These are phyloP conservation scores for Boletus sp. DNA, from an alignment of 768 basidiomycete species.

Conservation along the genomic window DNA sequence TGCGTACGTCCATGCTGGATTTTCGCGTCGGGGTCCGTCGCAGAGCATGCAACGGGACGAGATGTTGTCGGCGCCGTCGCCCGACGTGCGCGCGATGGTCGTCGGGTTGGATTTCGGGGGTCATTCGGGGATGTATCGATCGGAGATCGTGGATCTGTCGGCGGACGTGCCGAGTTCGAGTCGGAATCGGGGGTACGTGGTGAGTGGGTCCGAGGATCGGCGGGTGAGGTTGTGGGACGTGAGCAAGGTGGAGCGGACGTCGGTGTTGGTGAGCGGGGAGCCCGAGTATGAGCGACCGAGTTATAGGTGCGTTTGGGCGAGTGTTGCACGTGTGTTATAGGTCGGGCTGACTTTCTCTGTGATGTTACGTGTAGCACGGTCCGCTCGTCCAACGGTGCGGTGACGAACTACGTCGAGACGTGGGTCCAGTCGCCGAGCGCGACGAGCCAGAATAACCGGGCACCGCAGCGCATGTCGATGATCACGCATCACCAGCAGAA, in stretches of 20 bases:
- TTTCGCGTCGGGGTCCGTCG: slow-evolving; percentile 30
- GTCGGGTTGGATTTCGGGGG: slow-evolving; percentile 80
- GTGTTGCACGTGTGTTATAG: background rate
- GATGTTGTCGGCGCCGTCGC: slow-evolving; percentile 47
- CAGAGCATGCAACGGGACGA: slow-evolving; percentile 36
- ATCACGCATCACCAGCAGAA: slow-evolving; percentile 84
- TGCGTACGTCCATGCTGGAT: slow-evolving; percentile 21
- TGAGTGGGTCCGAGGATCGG: slow-evolving; percentile 90
- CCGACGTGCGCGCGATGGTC: slow-evolving; percentile 67
- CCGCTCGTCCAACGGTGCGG: slow-evolving; percentile 39
- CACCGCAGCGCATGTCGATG: slow-evolving; percentile 72
- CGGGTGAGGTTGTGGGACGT: slow-evolving; percentile 89
- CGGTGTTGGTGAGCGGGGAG: slow-evolving; percentile 77
- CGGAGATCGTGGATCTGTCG: slow-evolving; percentile 47
- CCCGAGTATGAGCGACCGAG: slow-evolving; percentile 70
- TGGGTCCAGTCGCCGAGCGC: slow-evolving; percentile 48
- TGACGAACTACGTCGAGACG: slow-evolving; percentile 60
- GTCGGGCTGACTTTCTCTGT: background rate
- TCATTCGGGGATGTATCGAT: slow-evolving; percentile 50
- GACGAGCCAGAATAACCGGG: slow-evolving; percentile 56
- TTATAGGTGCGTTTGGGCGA: slow-evolving; percentile 57
- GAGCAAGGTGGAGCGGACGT: slow-evolving; percentile 65
- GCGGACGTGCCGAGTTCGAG: slow-evolving; percentile 39
- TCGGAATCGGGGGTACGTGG: slow-evolving; percentile 67
- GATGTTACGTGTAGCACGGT: slow-evolving; percentile 24